Conservation (phyloP, 345 rosid genomes). For the Psidium friedrichsthalianum region DNA sequence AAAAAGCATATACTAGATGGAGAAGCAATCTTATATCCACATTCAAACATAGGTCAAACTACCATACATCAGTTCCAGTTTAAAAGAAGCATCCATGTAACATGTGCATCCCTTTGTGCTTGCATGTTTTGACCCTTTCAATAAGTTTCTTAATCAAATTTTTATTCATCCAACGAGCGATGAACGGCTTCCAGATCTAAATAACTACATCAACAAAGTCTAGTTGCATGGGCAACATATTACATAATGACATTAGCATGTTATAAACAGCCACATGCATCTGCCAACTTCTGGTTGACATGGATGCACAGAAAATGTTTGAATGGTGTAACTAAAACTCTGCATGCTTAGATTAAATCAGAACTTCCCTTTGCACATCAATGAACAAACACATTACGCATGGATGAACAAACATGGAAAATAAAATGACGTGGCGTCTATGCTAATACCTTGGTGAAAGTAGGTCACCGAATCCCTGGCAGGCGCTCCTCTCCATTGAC, state of each 20-base stretch:
- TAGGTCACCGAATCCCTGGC: background rate
- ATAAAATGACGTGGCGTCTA: background rate
- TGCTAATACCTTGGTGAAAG: background rate
- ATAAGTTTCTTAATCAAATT: background rate
- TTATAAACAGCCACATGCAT: background rate
- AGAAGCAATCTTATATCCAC: background rate
- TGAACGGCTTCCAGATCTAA: background rate
- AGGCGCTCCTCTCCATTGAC: background rate
- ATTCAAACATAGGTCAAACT: background rate
- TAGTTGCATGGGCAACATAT: background rate
- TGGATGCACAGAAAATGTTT: background rate
- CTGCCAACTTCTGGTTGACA: background rate
- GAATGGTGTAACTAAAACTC: background rate
- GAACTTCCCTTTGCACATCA: slow-evolving; percentile 1
- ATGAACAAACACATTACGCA: background rate
- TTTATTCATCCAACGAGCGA: background rate
- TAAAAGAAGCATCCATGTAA: background rate
- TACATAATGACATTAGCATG: background rate
- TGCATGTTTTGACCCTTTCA: background rate
- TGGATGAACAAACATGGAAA: background rate
- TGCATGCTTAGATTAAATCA: background rate
- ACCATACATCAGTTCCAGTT: background rate
- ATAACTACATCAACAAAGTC: background rate
- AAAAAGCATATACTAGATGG: no score
- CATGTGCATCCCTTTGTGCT: background rate